A percentile compares a stretch with the other conserved stretches of the same genome.
Evolutionary conservation across 2,329 filamentous ascomycete genomes (phyloP).

Genomic region (Aspergillus sp.): DNA sequence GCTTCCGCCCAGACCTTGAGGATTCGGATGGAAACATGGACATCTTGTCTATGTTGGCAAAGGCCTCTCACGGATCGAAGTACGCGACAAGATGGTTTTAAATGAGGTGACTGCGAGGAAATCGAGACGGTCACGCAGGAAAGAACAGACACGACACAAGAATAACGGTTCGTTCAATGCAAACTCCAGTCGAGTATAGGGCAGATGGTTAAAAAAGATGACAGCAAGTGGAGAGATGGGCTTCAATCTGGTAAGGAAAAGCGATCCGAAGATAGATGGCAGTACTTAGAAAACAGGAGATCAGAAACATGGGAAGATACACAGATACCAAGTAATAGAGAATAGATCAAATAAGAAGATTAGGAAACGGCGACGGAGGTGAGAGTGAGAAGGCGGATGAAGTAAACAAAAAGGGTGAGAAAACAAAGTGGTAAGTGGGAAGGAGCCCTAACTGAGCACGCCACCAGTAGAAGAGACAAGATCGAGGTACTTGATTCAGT

Average conservation of each 20-base stretch:
- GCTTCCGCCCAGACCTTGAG: constrained; percentile 23
- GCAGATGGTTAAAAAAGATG: constrained; percentile 21
- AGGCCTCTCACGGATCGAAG: not conserved
- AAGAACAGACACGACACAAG: not conserved
- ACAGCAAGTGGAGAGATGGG: constrained; percentile 17
- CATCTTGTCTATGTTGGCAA: constrained; percentile 18
- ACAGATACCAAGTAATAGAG: constrained; percentile 5
- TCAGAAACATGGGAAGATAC: constrained; percentile 15
- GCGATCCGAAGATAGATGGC: constrained; percentile 18
- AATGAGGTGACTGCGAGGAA: not conserved
- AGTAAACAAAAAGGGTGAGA: not conserved
- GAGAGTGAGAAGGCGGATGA: constrained; percentile 22
- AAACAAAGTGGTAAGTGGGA: not conserved
- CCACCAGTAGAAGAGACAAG: too few relatives aligned
- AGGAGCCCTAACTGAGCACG: not conserved
- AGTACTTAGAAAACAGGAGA: constrained; percentile 17
- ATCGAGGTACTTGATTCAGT: too few relatives aligned
- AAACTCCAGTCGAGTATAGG: constrained; percentile 21
- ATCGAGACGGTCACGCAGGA: not conserved
- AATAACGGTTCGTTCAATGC: constrained; percentile 10
- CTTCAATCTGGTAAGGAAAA: constrained; percentile 5
- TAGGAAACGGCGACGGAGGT: constrained; percentile 19
- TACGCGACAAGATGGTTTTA: not conserved
- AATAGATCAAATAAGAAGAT: constrained; percentile 4
- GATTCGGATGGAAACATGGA: constrained; percentile 25